phyloP scores from a whole-genome alignment of 331 rosid genomes.

The Acacia concinna region DNA sequence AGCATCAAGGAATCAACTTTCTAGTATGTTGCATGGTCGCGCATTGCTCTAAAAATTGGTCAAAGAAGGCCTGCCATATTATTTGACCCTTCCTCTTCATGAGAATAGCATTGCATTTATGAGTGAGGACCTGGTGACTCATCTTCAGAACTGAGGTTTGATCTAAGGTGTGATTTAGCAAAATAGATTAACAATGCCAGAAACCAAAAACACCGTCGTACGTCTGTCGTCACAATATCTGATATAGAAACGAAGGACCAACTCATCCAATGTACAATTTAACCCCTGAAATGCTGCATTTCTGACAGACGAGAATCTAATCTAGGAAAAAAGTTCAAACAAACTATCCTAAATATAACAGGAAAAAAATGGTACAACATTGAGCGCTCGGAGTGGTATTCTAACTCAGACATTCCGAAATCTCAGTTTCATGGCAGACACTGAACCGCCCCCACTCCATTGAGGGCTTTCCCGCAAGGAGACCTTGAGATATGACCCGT shows the following conservation, averaged over 20 bases:
- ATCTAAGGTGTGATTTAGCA: neutral
- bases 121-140: neutral
- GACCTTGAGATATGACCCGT: conserved; percentile 28
- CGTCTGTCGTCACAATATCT: conserved; percentile 28
- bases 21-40: neutral
- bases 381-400: conserved; percentile 22
- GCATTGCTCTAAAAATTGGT: conserved; percentile 4
- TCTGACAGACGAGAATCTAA: conserved; percentile 31
- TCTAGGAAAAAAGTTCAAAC: conserved; percentile 19
- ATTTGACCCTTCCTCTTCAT: neutral
- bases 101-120: neutral
- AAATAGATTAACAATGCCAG: neutral
- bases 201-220: neutral
- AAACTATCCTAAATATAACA: neutral
- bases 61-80: neutral
- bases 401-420: conserved; percentile 6
- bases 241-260: conserved; percentile 25
- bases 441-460: conserved; percentile 20
- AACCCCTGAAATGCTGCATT: conserved; percentile 35
- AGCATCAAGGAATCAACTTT: neutral
- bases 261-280: conserved; percentile 45
- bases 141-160: neutral
- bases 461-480: conserved; percentile 28
- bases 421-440: neutral
- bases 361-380: neutral